Percentiles rank a stretch among this genome's conserved stretches.
Conservation (phyloP, 2,329 filamentous ascomycete species). For the Talaromyces piceae region DNA sequence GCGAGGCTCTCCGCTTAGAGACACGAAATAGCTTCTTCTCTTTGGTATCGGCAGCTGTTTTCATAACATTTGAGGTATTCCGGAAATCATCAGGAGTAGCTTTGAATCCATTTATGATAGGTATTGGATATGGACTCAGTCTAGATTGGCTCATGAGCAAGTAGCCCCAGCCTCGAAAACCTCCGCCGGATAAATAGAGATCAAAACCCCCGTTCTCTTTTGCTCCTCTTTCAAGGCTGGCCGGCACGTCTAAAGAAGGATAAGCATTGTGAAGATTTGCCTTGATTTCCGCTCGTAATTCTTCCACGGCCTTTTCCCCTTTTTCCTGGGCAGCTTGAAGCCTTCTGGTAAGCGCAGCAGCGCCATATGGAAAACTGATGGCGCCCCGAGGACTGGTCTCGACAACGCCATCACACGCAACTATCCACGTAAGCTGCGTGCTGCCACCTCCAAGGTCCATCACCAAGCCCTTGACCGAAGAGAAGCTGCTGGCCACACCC, state of each 20-base stretch:
- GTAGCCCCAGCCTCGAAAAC: constrained; percentile 85
- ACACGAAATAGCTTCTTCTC: constrained; percentile 56
- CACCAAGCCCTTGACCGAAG: constrained; percentile 65
- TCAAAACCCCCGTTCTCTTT: constrained; percentile 49
- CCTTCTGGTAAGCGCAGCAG: constrained; percentile 55
- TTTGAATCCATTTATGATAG: constrained; percentile 72
- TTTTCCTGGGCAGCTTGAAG: constrained; percentile 40
- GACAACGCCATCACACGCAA: constrained; percentile 44
- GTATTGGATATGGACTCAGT: constrained; percentile 72
- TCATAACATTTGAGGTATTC: constrained; percentile 41
- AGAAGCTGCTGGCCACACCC: constrained; percentile 71
- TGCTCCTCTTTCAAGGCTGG: constrained; percentile 39
- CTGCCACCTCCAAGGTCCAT: constrained; percentile 79
- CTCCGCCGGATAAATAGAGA: constrained; percentile 81
- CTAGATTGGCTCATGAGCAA: constrained; percentile 73
- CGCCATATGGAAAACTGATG: constrained; percentile 63
- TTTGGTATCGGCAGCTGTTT: constrained; percentile 27
- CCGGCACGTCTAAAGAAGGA: constrained; percentile 49
- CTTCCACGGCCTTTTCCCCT: constrained; percentile 40
- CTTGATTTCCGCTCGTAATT: constrained; percentile 50
- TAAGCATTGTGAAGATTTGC: constrained; percentile 55
- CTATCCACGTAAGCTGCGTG: constrained; percentile 63
- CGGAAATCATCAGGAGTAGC: constrained; percentile 57
- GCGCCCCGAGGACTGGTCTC: constrained; percentile 48
- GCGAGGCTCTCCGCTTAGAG: constrained; percentile 67